These are phyloP conservation scores for Talaromyces islandicus DNA, from an alignment of 2,329 filamentous ascomycete genomes.

Conservation along the genomic window DNA sequence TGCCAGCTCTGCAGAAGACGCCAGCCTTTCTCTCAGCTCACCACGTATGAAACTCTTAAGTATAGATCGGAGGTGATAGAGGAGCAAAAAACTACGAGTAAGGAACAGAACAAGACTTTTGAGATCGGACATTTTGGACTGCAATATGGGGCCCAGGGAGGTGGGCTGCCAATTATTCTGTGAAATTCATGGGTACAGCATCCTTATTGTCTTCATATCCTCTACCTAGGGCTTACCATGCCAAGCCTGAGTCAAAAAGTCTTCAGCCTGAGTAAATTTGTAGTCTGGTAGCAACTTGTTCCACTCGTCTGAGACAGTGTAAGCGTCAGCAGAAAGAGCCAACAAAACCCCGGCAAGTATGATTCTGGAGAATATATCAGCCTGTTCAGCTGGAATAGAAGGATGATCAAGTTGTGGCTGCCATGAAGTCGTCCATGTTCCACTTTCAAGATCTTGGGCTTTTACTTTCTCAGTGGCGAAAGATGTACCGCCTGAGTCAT, in stretches of 20 bases:
- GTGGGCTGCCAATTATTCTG: too few species aligned
- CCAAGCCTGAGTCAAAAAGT: slow-evolving; percentile 24
- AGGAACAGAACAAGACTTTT: too few species aligned
- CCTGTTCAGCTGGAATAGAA: slow-evolving; percentile 21
- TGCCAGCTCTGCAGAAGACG: too few species aligned
- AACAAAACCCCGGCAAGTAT: slow-evolving; percentile 20
- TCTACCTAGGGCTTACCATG: slow-evolving; percentile 14
- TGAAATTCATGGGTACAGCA: too few species aligned
- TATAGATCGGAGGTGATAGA: too few species aligned
- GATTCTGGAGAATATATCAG: slow-evolving; percentile 15
- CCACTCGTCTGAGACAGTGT: slow-evolving; percentile 27
- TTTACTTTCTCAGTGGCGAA: slow-evolving; percentile 24
- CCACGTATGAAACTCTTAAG: too few species aligned
- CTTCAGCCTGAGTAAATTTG: slow-evolving; percentile 23
- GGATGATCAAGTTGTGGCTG: slow-evolving; percentile 21
- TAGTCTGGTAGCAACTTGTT: slow-evolving; percentile 32
- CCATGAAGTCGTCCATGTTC: slow-evolving; percentile 20
- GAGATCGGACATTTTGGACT: too few species aligned
- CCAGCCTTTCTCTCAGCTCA: too few species aligned
- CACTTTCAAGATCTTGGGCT: slow-evolving; percentile 25
- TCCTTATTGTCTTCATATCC: too few species aligned
- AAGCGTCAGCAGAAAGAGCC: slow-evolving; percentile 15
- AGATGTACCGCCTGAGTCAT: background rate
- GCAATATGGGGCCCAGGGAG: too few species aligned
- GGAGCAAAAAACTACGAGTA: too few species aligned